A percentile compares a stretch with the other conserved stretches of the same genome.
Evolutionary conservation across 73 alveolate genomes (phyloP).

Genomic region (Uronychia binucleata): DNA sequence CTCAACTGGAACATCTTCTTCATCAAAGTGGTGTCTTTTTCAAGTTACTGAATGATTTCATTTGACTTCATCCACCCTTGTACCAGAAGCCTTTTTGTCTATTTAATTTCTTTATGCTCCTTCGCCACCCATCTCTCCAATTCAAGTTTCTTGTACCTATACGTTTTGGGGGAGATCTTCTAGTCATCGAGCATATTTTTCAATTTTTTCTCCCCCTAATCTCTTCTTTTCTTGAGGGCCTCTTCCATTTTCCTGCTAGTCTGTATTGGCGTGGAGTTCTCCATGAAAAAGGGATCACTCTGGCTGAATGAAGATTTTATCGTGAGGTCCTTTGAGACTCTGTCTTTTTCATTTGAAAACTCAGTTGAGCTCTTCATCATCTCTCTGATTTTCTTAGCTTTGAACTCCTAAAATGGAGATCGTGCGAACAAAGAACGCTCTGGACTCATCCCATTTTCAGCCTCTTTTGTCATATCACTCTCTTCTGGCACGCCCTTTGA

Average conservation of each 20-base stretch:
- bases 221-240: conserved; percentile 2
- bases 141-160: conserved; percentile 17
- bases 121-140: conserved; percentile 56
- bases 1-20: neutral
- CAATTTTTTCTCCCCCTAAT: neutral
- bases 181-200: conserved; percentile 14
- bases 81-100: conserved; percentile 38
- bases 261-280: neutral
- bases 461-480: too few species aligned
- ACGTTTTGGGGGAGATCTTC: conserved; percentile 21
- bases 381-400: neutral
- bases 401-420: neutral
- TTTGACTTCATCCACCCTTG: conserved; percentile 56
- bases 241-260: conserved; percentile 3
- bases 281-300: too few species aligned
- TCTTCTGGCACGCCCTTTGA: too few species aligned
- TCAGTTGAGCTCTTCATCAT: neutral
- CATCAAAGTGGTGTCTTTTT: conserved; percentile 4
- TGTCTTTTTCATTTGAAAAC: too few species aligned
- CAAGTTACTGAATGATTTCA: conserved; percentile 16
- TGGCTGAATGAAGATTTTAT: too few species aligned
- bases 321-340: too few species aligned
- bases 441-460: too few species aligned
- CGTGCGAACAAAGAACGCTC: neutral
- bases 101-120: conserved; percentile 36